Evolutionary conservation across 192 early-diverging fungal species (phyloP).

Genomic region (Coemansia sp.): DNA sequence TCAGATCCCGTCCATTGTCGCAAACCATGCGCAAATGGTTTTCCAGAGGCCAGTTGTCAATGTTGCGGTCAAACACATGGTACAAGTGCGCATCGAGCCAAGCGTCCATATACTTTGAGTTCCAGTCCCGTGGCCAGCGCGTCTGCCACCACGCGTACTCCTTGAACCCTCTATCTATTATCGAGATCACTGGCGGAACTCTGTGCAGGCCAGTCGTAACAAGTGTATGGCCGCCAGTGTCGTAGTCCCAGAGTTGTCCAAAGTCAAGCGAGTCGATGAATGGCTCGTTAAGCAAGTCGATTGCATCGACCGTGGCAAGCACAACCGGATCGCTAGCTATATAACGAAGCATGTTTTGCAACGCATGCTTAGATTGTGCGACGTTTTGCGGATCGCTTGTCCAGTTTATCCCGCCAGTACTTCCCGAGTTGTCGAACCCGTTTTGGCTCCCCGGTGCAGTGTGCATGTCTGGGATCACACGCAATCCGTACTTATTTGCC

Average conservation of each 20-base stretch:
- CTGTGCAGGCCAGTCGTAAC: constrained; percentile 27
- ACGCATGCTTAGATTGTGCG: constrained; percentile 52
- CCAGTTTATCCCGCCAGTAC: constrained; percentile 51
- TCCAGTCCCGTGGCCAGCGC: constrained; percentile 51
- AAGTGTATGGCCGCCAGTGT: constrained; percentile 44
- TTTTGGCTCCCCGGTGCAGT: constrained; percentile 63
- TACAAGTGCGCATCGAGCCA: constrained; percentile 55
- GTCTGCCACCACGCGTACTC: constrained; percentile 53
- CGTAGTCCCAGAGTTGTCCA: constrained; percentile 52
- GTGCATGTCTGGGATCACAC: constrained; percentile 61
- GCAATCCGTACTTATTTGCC: constrained; percentile 56
- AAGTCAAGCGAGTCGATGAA: constrained; percentile 47
- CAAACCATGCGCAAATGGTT: constrained; percentile 44
- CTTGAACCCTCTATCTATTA: constrained; percentile 52
- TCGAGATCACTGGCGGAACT: constrained; percentile 38
- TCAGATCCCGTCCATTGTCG: constrained; percentile 40
- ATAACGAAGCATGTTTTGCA: constrained; percentile 57
- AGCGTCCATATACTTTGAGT: constrained; percentile 40
- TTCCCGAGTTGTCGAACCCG: constrained; percentile 61
- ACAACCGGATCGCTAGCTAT: constrained; percentile 52
- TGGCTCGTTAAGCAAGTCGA: constrained; percentile 52
- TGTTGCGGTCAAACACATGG: constrained; percentile 55
- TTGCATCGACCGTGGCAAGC: constrained; percentile 37
- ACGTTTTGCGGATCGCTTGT: constrained; percentile 52
- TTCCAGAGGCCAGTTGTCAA: constrained; percentile 38